Evolutionary conservation across 1,284 basidiomycete species (phyloP), one percentile per base, ranked within the genome.

Genomic region (Cryptococcus sp.): DNA sequence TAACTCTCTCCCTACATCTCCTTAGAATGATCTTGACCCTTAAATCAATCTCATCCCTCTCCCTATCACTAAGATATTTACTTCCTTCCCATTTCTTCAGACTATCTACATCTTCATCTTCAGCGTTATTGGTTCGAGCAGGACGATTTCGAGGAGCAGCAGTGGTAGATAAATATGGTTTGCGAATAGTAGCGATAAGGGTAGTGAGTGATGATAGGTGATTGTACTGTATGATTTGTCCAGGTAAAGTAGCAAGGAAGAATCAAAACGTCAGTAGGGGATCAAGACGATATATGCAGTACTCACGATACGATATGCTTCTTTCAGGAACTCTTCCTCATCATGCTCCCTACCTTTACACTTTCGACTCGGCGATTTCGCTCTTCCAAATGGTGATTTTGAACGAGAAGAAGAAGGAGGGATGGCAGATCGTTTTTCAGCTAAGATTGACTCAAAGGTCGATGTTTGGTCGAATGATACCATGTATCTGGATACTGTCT

Each of bases 31-130:
- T 76, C 60, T 80, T 80, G 34, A 79, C 78, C 58, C 80, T 76
- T 52, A 80, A 74, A 69, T 83, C 82, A 54, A 83, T 80, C 72
- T 83, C 81, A 61, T 83, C 82, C 50, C 81, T 68, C 60, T 83
- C 81, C 15, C 75, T 69, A 53, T 83, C 82, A 3, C 65, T 79
- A 7, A 83, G 67, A 48, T 74, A 76, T 47, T 77, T 78, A n/a
- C 72, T 71, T 31, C 71, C 73, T 35, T 78, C 61, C 70, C 66
- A 78, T 62, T 43, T 68, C 62, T 52, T 54, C 56, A 70, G 60
- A 46, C 60, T 61, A 23, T 63, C 58, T 34, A 58, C 58, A 3
- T 43, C 55, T 36, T 36, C 57, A 6, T 44, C 41, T 5, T 13
- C 35, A 35, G 37, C 34, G 34, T 44, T 30, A 7, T 36, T 10